Evolutionary conservation across 78 protist genomes (phyloP).

Genomic region (Cavenderia fasciculata): DNA sequence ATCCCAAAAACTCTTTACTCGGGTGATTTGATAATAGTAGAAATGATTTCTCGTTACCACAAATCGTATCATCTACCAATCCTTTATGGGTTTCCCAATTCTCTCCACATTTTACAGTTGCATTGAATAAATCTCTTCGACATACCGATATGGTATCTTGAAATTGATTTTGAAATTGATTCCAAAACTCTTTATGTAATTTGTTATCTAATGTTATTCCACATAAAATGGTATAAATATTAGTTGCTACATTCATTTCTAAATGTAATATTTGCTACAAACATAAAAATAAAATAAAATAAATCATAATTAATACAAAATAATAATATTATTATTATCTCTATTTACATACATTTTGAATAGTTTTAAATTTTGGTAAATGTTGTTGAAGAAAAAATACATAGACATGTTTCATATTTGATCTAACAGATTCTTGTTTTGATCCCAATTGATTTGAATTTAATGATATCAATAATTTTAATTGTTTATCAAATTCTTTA

Average conservation of each 20-base stretch:
- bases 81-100: slow-evolving; percentile 50
- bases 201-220: slow-evolving; percentile 34
- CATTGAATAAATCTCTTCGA: slow-evolving; percentile 26
- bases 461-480: not conserved
- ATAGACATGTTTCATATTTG: slow-evolving; percentile 49
- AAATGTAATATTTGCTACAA: slow-evolving; percentile 34
- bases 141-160: slow-evolving; percentile 1
- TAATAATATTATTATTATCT: not conserved
- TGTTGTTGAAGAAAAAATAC: slow-evolving; percentile 45
- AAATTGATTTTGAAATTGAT: slow-evolving; percentile 14
- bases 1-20: slow-evolving; percentile 28
- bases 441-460: not conserved
- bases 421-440: slow-evolving; percentile 1
- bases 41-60: slow-evolving; percentile 2
- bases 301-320: not conserved
- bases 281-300: not conserved
- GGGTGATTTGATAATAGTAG: slow-evolving; percentile 12
- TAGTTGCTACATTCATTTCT: slow-evolving; percentile 57
- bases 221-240: slow-evolving; percentile 35
- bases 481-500: slow-evolving; percentile 55
- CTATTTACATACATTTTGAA: slow-evolving; percentile 20
- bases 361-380: slow-evolving; percentile 65
- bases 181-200: slow-evolving; percentile 55
- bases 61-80: slow-evolving; percentile 28
- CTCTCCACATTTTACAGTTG: slow-evolving; percentile 44